Evolutionary conservation across 805 yeast species (phyloP).

Genomic region (Candida dajiaensis): DNA sequence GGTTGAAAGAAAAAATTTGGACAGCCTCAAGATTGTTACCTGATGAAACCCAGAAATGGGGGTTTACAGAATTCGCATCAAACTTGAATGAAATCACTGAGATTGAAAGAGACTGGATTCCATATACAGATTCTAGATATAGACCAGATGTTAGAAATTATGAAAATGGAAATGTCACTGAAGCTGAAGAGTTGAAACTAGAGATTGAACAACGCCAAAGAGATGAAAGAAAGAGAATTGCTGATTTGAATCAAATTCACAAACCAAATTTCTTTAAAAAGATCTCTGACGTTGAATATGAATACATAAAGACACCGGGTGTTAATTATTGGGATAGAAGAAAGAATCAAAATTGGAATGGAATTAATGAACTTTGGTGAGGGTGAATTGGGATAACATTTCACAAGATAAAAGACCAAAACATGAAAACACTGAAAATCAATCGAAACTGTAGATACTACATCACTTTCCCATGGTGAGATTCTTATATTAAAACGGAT

Average conservation of each 20-base stretch:
- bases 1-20: slow-evolving; percentile 54
- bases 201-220: slow-evolving; percentile 78
- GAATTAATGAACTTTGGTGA: slow-evolving; percentile 51
- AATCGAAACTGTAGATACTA: too few relatives aligned
- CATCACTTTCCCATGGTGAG: too few relatives aligned
- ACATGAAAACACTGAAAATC: not conserved
- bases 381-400: too few relatives aligned
- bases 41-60: slow-evolving; percentile 61
- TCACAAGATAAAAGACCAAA: not conserved
- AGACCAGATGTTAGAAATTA: slow-evolving; percentile 81
- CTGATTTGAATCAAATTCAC: slow-evolving; percentile 39
- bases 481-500: slow-evolving; percentile 57
- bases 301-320: slow-evolving; percentile 41
- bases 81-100: slow-evolving; percentile 72
- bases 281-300: slow-evolving; percentile 41
- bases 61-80: slow-evolving; percentile 81
- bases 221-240: slow-evolving; percentile 55
- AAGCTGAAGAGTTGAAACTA: slow-evolving; percentile 67
- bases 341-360: slow-evolving; percentile 54
- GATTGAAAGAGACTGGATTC: slow-evolving; percentile 56
- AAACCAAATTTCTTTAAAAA: slow-evolving; percentile 58
- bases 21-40: slow-evolving; percentile 57
- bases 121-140: slow-evolving; percentile 85
- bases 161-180: slow-evolving; percentile 60
- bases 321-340: slow-evolving; percentile 77